Evolutionary conservation across 768 basidiomycete species (phyloP).

Genomic region (Hydnum rufescens): DNA sequence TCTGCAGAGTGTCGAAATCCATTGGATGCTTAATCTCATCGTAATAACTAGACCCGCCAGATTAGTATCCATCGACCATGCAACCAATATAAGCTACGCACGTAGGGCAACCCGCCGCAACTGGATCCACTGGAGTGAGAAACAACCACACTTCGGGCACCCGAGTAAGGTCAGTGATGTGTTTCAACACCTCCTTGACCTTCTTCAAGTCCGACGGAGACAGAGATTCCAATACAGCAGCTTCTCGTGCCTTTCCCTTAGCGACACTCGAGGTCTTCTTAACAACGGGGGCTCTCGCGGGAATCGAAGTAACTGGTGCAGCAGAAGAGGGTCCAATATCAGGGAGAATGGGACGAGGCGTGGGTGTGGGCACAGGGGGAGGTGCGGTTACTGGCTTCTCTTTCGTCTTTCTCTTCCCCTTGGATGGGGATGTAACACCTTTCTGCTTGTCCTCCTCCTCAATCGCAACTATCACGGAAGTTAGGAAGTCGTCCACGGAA

Average conservation of each 20-base stretch:
- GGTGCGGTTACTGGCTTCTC: not conserved
- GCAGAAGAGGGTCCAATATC: not conserved
- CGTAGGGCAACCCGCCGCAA: slow-evolving; percentile 76
- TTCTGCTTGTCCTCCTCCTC: slow-evolving; percentile 10
- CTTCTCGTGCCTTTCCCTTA: slow-evolving; percentile 1
- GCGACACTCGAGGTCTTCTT: not conserved
- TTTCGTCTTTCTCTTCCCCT: not conserved
- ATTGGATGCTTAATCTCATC: slow-evolving; percentile 84
- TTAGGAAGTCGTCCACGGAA: slow-evolving; percentile 13
- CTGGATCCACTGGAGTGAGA: slow-evolving; percentile 63
- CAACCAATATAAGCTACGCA: slow-evolving; percentile 24
- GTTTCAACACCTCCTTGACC: slow-evolving; percentile 42
- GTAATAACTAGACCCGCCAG: slow-evolving; percentile 42
- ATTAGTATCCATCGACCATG: not conserved
- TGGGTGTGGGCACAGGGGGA: not conserved
- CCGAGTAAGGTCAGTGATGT: slow-evolving; percentile 27
- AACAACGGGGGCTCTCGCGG: too few relatives aligned
- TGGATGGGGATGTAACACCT: not conserved
- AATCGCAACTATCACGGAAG: slow-evolving; percentile 18
- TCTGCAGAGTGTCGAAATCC: slow-evolving; percentile 72
- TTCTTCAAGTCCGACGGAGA: slow-evolving; percentile 66
- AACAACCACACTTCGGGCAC: slow-evolving; percentile 57
- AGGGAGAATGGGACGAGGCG: not conserved
- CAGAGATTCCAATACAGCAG: slow-evolving; percentile 16
- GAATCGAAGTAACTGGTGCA: not conserved